Evolutionary conservation across 2,329 filamentous ascomycete genomes (phyloP).

Genomic region (Sporothrix inflata): DNA sequence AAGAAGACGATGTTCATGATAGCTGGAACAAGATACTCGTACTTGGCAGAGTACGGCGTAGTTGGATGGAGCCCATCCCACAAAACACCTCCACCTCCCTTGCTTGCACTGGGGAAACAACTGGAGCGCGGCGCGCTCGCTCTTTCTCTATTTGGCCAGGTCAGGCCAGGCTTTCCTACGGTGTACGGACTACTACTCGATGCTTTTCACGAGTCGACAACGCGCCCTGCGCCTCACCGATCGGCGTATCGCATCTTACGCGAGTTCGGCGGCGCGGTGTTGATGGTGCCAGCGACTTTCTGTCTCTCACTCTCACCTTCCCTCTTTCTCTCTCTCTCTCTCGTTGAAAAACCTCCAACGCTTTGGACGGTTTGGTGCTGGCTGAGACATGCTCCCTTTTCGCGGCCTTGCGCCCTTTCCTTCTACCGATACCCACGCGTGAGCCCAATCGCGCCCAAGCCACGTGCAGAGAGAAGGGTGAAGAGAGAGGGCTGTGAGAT

Average conservation of each 20-base stretch:
- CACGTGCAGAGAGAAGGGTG: background rate
- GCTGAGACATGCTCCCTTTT: constrained; percentile 13
- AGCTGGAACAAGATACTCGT: background rate
- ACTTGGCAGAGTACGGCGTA: constrained; percentile 8
- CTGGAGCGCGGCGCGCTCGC: background rate
- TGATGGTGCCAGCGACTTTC: background rate
- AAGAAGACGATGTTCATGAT: background rate
- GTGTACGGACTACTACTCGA: background rate
- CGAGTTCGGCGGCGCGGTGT: background rate
- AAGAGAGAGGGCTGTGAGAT: background rate
- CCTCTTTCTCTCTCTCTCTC: background rate
- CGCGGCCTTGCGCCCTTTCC: background rate
- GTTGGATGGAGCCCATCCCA: background rate
- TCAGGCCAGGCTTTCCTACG: background rate
- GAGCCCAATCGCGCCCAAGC: background rate
- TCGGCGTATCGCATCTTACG: constrained; percentile 9
- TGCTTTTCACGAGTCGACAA: background rate
- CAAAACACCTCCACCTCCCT: constrained; percentile 18
- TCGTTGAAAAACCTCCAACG: background rate
- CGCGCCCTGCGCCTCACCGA: background rate
- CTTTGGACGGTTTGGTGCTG: constrained; percentile 1
- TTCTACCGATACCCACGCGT: background rate
- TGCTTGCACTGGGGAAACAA: constrained; percentile 7
- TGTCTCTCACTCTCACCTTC: too few species aligned
- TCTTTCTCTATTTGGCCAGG: background rate